phyloP scores from a whole-genome alignment of 306 rosid genomes.

The Mimosa pudica region DNA sequence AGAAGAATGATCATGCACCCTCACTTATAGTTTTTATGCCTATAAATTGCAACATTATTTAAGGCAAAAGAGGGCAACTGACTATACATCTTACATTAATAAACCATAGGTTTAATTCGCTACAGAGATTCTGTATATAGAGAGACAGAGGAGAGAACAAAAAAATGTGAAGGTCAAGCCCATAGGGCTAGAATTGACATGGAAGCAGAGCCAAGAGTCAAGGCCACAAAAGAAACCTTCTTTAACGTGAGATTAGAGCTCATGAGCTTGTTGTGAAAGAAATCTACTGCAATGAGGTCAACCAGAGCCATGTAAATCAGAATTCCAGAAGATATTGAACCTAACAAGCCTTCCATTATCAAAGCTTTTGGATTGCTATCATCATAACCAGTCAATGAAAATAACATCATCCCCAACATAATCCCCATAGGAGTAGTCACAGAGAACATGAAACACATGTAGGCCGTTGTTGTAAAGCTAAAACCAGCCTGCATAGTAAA shows the following conservation, averaged over 20 bases:
- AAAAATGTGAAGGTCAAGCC: constrained; percentile 55
- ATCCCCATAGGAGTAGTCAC: constrained; percentile 97
- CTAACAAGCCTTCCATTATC: constrained; percentile 83
- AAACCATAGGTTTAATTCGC: neutral
- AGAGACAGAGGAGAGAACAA: neutral
- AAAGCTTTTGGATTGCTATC: constrained; percentile 80
- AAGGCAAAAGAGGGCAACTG: neutral
- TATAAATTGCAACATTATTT: neutral
- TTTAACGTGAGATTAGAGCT: constrained; percentile 55
- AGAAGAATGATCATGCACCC: too few relatives aligned
- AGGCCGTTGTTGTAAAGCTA: constrained; percentile 65
- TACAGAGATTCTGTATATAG: neutral
- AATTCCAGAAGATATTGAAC: constrained; percentile 86
- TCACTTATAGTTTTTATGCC: too few relatives aligned
- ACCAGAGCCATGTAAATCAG: constrained; percentile 95
- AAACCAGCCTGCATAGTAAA: constrained; percentile 64
- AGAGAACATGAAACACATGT: constrained; percentile 94
- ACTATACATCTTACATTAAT: constrained; percentile 22
- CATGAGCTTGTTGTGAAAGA: constrained; percentile 92
- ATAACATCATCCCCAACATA: constrained; percentile 72
- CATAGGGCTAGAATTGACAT: constrained; percentile 92
- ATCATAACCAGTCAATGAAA: constrained; percentile 80
- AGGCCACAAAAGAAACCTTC: constrained; percentile 67
- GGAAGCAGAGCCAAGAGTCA: constrained; percentile 73
- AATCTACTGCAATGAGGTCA: constrained; percentile 84